Percentiles rank a stretch among this genome's conserved stretches.
Conservation (phyloP, 2,329 filamentous ascomycete species). For the Ascocoryne sarcoides region DNA sequence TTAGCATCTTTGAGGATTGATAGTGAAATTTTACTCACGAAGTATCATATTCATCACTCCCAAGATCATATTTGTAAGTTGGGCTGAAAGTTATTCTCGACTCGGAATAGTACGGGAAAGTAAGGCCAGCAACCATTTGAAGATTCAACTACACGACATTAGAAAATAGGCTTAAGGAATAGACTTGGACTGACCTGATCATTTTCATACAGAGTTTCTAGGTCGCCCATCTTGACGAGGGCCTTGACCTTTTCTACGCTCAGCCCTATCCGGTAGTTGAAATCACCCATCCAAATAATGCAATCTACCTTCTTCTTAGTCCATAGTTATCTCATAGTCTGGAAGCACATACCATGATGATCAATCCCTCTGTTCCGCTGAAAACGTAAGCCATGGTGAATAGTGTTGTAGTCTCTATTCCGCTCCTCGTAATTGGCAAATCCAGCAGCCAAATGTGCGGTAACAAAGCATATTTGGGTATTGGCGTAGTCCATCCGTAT, state of each 20-base stretch:
- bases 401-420: constrained; percentile 72
- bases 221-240: constrained; percentile 61
- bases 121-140: constrained; percentile 87
- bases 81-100: constrained; percentile 79
- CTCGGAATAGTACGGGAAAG: constrained; percentile 89
- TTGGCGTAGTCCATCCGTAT: constrained; percentile 93
- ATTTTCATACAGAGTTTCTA: constrained; percentile 78
- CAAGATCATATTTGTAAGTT: constrained; percentile 93
- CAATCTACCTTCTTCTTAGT: constrained; percentile 40
- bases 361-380: constrained; percentile 86
- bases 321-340: background rate
- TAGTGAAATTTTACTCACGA: constrained; percentile 47
- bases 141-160: constrained; percentile 59
- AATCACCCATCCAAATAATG: constrained; percentile 93
- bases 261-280: constrained; percentile 94
- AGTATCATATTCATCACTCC: constrained; percentile 81
- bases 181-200: constrained; percentile 58
- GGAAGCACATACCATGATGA: constrained; percentile 58
- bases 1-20: background rate
- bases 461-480: constrained; percentile 90
- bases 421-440: constrained; percentile 96
- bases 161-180: background rate
- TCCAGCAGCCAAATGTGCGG: constrained; percentile 89
- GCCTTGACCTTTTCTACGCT: constrained; percentile 68
- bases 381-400: constrained; percentile 73